A percentile compares a stretch with the other conserved stretches of the same genome.
phyloP scores from a whole-genome alignment of 176 grass and related monocot genomes.

The Oryza punctata region DNA sequence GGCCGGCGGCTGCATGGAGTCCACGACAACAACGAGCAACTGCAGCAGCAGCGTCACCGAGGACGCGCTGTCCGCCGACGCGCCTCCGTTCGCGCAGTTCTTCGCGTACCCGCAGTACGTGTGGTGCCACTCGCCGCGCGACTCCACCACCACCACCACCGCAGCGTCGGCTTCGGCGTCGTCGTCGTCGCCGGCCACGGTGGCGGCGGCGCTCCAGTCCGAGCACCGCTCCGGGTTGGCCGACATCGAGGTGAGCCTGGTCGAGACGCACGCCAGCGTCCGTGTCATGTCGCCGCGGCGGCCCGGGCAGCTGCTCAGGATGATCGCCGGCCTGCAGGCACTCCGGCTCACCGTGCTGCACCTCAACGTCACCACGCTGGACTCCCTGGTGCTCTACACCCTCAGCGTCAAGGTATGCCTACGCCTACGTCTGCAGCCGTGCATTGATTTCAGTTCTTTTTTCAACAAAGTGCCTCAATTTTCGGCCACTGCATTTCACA shows the following conservation, averaged over 20 bases:
- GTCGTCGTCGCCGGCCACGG: neutral
- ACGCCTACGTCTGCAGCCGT: neutral
- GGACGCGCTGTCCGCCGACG: constrained; percentile 9
- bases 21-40: constrained; percentile 35
- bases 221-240: constrained; percentile 56
- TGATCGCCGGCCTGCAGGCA: constrained; percentile 65
- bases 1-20: constrained; percentile 19
- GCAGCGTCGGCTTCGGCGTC: neutral
- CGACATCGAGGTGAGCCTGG: constrained; percentile 83
- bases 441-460: neutral
- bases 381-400: constrained; percentile 68
- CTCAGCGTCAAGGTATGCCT: constrained; percentile 75
- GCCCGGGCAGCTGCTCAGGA: constrained; percentile 64
- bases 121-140: constrained; percentile 63
- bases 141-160: constrained; percentile 7
- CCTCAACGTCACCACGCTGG: constrained; percentile 76
- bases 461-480: neutral
- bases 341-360: constrained; percentile 72
- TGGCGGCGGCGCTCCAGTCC: neutral
- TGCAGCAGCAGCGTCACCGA: constrained; percentile 56
- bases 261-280: constrained; percentile 88
- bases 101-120: constrained; percentile 93
- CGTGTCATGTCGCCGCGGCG: constrained; percentile 63
- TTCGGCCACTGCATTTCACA: neutral
- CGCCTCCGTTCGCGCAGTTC: constrained; percentile 80